Evolutionary conservation across 2,329 filamentous ascomycete species (phyloP).

Genomic region (Coniella lustricola): DNA sequence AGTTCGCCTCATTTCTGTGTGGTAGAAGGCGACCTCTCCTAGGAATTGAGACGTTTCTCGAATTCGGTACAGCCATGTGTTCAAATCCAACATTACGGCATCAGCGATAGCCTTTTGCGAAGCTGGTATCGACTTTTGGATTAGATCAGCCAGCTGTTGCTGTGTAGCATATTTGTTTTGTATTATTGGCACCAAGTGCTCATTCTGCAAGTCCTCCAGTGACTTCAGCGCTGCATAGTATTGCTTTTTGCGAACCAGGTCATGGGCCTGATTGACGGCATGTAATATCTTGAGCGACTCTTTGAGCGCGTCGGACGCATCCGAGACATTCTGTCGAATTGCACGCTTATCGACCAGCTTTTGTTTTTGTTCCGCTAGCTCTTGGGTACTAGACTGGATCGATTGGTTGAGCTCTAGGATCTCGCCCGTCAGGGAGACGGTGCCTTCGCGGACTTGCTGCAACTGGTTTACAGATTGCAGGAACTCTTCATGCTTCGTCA

Average conservation of each 20-base stretch:
- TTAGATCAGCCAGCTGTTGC: constrained; percentile 90
- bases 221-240: constrained; percentile 93
- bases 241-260: constrained; percentile 83
- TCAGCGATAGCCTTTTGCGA: constrained; percentile 92
- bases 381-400: constrained; percentile 91
- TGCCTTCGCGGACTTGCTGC: constrained; percentile 85
- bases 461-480: constrained; percentile 88
- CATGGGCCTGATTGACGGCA: constrained; percentile 89
- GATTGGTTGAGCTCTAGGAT: constrained; percentile 90
- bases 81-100: constrained; percentile 92
- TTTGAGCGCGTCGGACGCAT: constrained; percentile 79
- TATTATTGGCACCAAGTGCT: constrained; percentile 69
- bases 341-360: constrained; percentile 86
- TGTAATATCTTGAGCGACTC: constrained; percentile 89
- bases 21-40: constrained; percentile 93
- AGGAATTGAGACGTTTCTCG: constrained; percentile 93
- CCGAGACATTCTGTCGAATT: constrained; percentile 91
- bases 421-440: constrained; percentile 79
- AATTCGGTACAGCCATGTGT: constrained; percentile 93
- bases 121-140: constrained; percentile 88
- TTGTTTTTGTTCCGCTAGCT: constrained; percentile 89
- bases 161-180: constrained; percentile 84
- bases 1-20: constrained; percentile 79
- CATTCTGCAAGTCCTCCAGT: constrained; percentile 90
- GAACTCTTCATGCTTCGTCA: constrained; percentile 96